Percentiles rank a stretch among this genome's conserved stretches.
Evolutionary conservation across 805 yeast genomes (phyloP).

Genomic region (Citeromyces nyonsensis): DNA sequence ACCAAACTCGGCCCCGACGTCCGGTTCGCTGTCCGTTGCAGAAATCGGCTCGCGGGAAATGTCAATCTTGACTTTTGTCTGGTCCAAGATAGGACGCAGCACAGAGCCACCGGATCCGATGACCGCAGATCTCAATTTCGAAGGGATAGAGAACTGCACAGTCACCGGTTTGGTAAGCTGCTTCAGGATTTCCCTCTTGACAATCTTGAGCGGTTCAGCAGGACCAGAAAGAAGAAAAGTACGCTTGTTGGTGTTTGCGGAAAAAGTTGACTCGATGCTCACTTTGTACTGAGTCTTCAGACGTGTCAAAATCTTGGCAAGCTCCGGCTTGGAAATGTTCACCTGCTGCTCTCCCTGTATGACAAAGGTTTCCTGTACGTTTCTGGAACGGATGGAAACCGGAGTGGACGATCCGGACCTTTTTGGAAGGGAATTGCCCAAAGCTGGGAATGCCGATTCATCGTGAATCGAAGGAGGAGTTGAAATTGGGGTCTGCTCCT

Average conservation of each 20-base stretch:
- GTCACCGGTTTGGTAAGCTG: conserved; percentile 64
- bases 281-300: conserved; percentile 48
- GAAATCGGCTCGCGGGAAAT: conserved; percentile 27
- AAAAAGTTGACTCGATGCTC: conserved; percentile 70
- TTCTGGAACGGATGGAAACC: conserved; percentile 22
- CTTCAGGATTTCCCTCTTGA: conserved; percentile 62
- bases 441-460: too few species aligned
- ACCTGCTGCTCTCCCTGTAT: conserved; percentile 57
- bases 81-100: conserved; percentile 63
- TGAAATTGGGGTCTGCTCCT: too few species aligned
- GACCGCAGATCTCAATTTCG: conserved; percentile 58
- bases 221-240: conserved; percentile 74
- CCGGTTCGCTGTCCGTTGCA: conserved; percentile 34
- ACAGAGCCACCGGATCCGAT: conserved; percentile 82
- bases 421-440: too few species aligned
- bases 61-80: conserved; percentile 55
- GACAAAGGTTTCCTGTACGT: conserved; percentile 67
- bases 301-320: conserved; percentile 47
- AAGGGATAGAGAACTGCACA: conserved; percentile 51
- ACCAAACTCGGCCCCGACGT: conserved; percentile 26
- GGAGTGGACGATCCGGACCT: not conserved
- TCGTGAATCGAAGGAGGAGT: too few species aligned
- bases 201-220: conserved; percentile 45
- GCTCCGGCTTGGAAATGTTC: conserved; percentile 46
- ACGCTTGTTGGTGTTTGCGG: conserved; percentile 60